Percentiles rank a stretch among this genome's conserved stretches.
Conservation (phyloP, 305 asterid genomes). For the Ruellia speciosa region DNA sequence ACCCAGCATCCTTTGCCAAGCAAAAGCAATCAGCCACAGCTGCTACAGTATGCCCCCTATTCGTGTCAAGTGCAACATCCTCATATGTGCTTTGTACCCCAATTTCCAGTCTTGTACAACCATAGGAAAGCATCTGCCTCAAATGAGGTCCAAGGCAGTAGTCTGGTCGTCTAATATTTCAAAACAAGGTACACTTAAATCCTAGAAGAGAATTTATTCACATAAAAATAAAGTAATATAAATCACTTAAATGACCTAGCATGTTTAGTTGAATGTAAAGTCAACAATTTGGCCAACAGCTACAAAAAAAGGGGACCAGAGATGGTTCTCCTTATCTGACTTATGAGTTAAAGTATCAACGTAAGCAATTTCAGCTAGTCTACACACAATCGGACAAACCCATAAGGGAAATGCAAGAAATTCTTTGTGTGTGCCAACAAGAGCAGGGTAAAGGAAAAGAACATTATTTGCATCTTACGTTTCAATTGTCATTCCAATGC, state of each 20-base stretch:
- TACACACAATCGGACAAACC: slow-evolving; percentile 6
- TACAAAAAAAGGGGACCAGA: not conserved
- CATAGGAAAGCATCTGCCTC: slow-evolving; percentile 94
- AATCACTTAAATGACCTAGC: slow-evolving; percentile 11
- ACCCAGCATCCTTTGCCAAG: slow-evolving; percentile 97
- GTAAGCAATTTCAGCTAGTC: slow-evolving; percentile 7
- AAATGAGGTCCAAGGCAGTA: slow-evolving; percentile 97
- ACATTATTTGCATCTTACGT: slow-evolving; percentile 43
- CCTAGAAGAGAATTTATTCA: not conserved
- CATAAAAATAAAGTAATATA: not conserved
- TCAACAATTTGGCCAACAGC: not conserved
- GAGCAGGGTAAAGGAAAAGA: slow-evolving; percentile 3
- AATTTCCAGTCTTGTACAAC: slow-evolving; percentile 92
- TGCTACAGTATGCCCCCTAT: slow-evolving; percentile 95
- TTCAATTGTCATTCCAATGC: slow-evolving; percentile 98
- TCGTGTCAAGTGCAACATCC: slow-evolving; percentile 97
- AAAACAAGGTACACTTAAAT: slow-evolving; percentile 21
- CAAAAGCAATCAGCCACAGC: slow-evolving; percentile 99
- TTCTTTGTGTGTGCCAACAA: slow-evolving; percentile 7
- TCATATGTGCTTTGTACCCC: slow-evolving; percentile 98
- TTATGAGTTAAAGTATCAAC: slow-evolving; percentile 15
- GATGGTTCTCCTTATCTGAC: not conserved
- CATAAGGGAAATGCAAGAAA: slow-evolving; percentile 6
- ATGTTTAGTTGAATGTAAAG: not conserved
- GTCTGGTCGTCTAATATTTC: slow-evolving; percentile 71